Percentiles rank a stretch among this genome's conserved stretches.
These are phyloP conservation scores for Trichaptum fuscoviolaceum DNA, from an alignment of 768 basidiomycete species.

Conservation along the genomic window DNA sequence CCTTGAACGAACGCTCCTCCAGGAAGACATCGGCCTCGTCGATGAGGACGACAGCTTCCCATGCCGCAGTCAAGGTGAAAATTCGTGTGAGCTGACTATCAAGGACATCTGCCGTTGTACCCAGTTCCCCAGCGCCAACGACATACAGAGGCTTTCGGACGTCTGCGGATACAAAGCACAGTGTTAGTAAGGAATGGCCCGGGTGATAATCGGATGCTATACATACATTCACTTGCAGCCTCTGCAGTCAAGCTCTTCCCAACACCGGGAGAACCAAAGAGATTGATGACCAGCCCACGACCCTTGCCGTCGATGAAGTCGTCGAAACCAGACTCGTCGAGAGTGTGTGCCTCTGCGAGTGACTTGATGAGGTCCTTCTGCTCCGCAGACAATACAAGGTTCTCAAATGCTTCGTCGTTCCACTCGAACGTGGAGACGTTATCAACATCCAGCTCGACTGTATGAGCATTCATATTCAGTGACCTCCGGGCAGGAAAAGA, in stretches of 20 bases:
- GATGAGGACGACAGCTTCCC: slow-evolving; percentile 32
- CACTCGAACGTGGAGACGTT: slow-evolving; percentile 51
- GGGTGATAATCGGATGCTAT: background rate
- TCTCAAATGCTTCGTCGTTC: slow-evolving; percentile 28
- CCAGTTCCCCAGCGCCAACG: slow-evolving; percentile 30
- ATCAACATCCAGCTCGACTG: slow-evolving; percentile 59
- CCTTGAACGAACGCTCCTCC: slow-evolving; percentile 59
- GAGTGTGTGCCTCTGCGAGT: slow-evolving; percentile 23
- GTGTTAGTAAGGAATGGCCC: background rate
- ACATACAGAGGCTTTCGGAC: slow-evolving; percentile 25
- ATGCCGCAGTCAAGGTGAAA: slow-evolving; percentile 27
- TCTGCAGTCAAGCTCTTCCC: slow-evolving; percentile 31
- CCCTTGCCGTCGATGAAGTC: slow-evolving; percentile 33
- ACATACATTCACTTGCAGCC: slow-evolving; percentile 31
- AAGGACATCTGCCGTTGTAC: slow-evolving; percentile 25
- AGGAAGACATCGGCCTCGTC: slow-evolving; percentile 64
- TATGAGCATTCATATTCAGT: slow-evolving; percentile 16
- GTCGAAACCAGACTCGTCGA: slow-evolving; percentile 19
- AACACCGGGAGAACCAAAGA: slow-evolving; percentile 28
- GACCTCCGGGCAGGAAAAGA: background rate
- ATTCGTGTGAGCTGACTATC: slow-evolving; percentile 24
- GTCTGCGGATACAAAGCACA: slow-evolving; percentile 7
- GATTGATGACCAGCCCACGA: slow-evolving; percentile 28
- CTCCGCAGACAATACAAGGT: slow-evolving; percentile 25
- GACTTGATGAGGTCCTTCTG: slow-evolving; percentile 25